Evolutionary conservation across 306 rosid species (phyloP).

Genomic region (Quercus engelmannii): DNA sequence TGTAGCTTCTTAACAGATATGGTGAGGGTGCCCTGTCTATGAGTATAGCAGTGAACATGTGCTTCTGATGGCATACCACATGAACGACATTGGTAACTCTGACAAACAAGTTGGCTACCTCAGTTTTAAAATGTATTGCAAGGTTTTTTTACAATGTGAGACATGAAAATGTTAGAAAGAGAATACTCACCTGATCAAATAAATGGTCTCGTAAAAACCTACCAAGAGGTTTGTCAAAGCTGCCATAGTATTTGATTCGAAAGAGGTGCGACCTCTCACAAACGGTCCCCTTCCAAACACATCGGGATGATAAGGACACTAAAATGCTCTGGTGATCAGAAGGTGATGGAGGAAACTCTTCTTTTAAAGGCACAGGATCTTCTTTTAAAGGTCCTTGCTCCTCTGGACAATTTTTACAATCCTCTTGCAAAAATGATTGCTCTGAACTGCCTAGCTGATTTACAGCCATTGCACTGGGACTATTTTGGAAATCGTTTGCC

Average conservation of each 20-base stretch:
- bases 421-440: slow-evolving; percentile 33
- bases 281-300: slow-evolving; percentile 96
- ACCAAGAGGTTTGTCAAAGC: slow-evolving; percentile 89
- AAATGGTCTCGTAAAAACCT: slow-evolving; percentile 85
- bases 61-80: slow-evolving; percentile 98
- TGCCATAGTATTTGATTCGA: slow-evolving; percentile 96
- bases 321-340: slow-evolving; percentile 94
- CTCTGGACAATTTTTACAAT: slow-evolving; percentile 36
- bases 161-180: slow-evolving; percentile 7
- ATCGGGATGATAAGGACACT: slow-evolving; percentile 92
- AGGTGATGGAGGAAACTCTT: slow-evolving; percentile 87
- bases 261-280: slow-evolving; percentile 95
- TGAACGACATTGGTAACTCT: slow-evolving; percentile 75
- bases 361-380: slow-evolving; percentile 46
- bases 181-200: slow-evolving; percentile 79
- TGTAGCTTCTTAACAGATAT: slow-evolving; percentile 84
- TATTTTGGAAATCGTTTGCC: slow-evolving; percentile 29
- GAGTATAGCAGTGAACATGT: slow-evolving; percentile 94
- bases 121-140: slow-evolving; percentile 21
- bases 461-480: slow-evolving; percentile 28
- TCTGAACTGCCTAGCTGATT: slow-evolving; percentile 32
- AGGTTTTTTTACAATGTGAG: slow-evolving; percentile 10
- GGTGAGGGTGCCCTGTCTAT: slow-evolving; percentile 94
- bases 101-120: slow-evolving; percentile 25
- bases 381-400: slow-evolving; percentile 44